phyloP scores from a whole-genome alignment of 2,329 filamentous ascomycete genomes.

The Myotisia sp. region DNA sequence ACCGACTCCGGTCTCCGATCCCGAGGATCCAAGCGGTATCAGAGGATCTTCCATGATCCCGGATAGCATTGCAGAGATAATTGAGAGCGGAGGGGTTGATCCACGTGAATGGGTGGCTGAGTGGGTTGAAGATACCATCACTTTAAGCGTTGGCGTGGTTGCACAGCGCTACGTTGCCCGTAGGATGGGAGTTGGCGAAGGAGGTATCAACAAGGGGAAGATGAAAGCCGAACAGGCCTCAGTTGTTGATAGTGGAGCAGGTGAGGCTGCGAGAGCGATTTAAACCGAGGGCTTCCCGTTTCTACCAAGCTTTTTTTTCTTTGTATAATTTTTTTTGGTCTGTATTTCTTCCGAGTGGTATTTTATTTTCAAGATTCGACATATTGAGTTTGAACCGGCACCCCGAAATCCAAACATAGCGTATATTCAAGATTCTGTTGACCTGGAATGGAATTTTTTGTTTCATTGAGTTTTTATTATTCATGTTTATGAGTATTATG shows the following conservation, averaged over 20 bases:
- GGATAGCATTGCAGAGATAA: constrained; percentile 74
- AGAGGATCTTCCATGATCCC: constrained; percentile 37
- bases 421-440: no score
- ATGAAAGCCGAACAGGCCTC: constrained; percentile 39
- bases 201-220: constrained; percentile 46
- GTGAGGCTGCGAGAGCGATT: constrained; percentile 45
- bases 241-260: constrained; percentile 43
- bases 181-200: constrained; percentile 90
- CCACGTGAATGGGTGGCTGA: constrained; percentile 94
- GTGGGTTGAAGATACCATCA: constrained; percentile 83
- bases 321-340: constrained; percentile 1
- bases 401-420: no score
- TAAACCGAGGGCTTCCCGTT: constrained; percentile 12
- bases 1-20: constrained; percentile 29
- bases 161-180: constrained; percentile 91
- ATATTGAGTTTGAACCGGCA: no score
- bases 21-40: constrained; percentile 16
- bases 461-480: no score
- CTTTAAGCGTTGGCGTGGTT: constrained; percentile 64
- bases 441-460: no score
- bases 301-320: constrained; percentile 3
- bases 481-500: no score
- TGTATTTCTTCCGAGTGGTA: no score
- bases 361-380: no score
- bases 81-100: constrained; percentile 61